Evolutionary conservation across 768 basidiomycete species (phyloP).

Genomic region (Glaciozyma martinii): DNA sequence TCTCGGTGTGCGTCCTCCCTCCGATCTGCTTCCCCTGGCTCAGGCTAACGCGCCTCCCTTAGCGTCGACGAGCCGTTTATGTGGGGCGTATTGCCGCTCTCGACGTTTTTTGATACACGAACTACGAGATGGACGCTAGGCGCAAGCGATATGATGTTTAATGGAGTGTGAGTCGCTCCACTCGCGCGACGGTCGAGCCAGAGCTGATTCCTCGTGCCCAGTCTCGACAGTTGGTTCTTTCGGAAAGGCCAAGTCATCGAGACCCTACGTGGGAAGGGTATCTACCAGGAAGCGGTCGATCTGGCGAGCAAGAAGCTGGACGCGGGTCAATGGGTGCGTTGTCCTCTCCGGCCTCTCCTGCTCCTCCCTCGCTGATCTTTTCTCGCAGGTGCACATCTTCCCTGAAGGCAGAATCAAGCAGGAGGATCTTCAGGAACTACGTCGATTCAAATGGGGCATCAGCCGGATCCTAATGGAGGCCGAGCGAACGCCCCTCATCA

Average conservation of each 20-base stretch:
- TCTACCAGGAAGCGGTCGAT: slow-evolving; percentile 80
- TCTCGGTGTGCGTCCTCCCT: slow-evolving; percentile 68
- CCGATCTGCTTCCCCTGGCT: background rate
- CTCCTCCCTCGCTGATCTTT: background rate
- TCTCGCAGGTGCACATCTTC: slow-evolving; percentile 70
- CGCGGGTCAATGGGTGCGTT: slow-evolving; percentile 71
- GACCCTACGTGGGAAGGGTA: slow-evolving; percentile 79
- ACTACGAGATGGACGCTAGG: slow-evolving; percentile 81
- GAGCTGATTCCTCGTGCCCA: slow-evolving; percentile 37
- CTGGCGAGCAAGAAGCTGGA: slow-evolving; percentile 70
- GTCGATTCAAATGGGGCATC: slow-evolving; percentile 89
- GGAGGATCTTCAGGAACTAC: slow-evolving; percentile 44
- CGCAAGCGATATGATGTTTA: slow-evolving; percentile 89
- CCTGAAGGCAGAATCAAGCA: slow-evolving; percentile 84
- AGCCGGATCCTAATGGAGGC: slow-evolving; percentile 73
- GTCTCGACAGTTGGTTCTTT: slow-evolving; percentile 76
- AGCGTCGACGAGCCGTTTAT: slow-evolving; percentile 73
- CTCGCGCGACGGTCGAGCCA: background rate
- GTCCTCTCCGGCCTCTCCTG: background rate
- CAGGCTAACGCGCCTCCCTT: slow-evolving; percentile 13
- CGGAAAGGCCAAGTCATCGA: slow-evolving; percentile 81
- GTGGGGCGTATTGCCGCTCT: slow-evolving; percentile 76
- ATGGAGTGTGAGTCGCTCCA: slow-evolving; percentile 59
- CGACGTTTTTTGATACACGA: slow-evolving; percentile 51
- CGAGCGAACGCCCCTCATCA: slow-evolving; percentile 58